Conservation (phyloP, 2,329 filamentous ascomycete genomes). For the Malbranchea zuffiana region DNA sequence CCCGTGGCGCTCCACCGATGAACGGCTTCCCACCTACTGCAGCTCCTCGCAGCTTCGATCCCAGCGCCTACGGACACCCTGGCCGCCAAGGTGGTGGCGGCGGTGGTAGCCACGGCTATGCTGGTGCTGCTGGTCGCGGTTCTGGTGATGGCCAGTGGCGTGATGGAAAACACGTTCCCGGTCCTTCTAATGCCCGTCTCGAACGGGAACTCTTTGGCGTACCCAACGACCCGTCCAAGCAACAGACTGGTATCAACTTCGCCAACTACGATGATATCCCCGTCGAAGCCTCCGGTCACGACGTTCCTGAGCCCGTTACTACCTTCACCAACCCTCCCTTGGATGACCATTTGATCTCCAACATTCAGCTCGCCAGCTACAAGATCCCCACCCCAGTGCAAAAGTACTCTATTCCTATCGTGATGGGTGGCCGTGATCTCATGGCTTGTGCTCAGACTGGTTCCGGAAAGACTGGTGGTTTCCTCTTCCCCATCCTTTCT, state of each 20-base stretch:
- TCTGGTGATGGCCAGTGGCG: constrained; percentile 94
- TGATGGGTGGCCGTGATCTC: constrained; percentile 92
- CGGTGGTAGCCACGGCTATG: constrained; percentile 34
- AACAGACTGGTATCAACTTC: constrained; percentile 98
- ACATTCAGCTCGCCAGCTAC: constrained; percentile 91
- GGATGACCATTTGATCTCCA: constrained; percentile 82
- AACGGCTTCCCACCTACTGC: constrained; percentile 20
- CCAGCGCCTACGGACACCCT: constrained; percentile 51
- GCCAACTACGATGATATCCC: constrained; percentile 99
- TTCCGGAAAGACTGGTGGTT: constrained; percentile 99
- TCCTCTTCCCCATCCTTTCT: constrained; percentile 97
- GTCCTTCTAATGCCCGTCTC: constrained; percentile 73
- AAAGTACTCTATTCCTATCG: constrained; percentile 98
- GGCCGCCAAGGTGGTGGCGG: constrained; percentile 29
- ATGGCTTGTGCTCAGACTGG: constrained; percentile 99
- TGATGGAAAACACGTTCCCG: constrained; percentile 91
- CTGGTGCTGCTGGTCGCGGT: constrained; percentile 53
- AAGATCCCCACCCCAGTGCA: constrained; percentile 93
- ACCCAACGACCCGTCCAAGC: constrained; percentile 83
- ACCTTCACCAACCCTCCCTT: constrained; percentile 89
- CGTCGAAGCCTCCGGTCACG: constrained; percentile 87
- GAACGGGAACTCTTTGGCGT: constrained; percentile 94
- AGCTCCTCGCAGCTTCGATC: constrained; percentile 43
- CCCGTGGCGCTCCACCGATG: constrained; percentile 4
- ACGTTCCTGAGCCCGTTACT: constrained; percentile 84